Evolutionary conservation across 176 grass and related monocot species (phyloP).

Genomic region (Musa beccarii): DNA sequence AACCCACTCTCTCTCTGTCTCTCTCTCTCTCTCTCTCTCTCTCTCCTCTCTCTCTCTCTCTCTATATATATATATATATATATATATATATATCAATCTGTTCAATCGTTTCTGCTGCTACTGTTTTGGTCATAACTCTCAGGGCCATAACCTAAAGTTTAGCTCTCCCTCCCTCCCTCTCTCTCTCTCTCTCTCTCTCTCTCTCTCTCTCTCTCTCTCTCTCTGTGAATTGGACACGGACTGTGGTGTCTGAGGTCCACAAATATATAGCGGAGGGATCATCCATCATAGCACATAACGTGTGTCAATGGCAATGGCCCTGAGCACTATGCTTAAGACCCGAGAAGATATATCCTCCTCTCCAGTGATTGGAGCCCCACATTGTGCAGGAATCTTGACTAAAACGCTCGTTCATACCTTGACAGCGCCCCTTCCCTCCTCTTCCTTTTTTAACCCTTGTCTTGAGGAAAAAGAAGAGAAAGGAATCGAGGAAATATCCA

Average conservation of each 20-base stretch:
- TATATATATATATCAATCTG: no score
- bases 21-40: neutral
- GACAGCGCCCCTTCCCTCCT: neutral
- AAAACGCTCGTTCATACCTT: constrained; percentile 22
- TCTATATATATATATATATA: no score
- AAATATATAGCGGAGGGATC: constrained; percentile 17
- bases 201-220: neutral
- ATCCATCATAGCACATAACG: constrained; percentile 40
- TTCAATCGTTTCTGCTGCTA: no score
- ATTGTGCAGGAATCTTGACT: constrained; percentile 64
- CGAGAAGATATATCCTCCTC: neutral
- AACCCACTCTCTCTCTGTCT: neutral
- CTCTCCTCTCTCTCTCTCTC: neutral
- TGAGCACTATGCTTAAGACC: constrained; percentile 20
- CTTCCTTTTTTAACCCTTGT: neutral
- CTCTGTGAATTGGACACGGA: neutral
- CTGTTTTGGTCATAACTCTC: no score
- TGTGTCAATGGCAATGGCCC: constrained; percentile 29
- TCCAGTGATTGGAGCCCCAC: constrained; percentile 16
- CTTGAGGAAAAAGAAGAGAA: neutral
- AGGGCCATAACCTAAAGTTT: no score
- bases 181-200: neutral
- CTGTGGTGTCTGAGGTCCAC: constrained; percentile 8
- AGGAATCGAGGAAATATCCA: no score
- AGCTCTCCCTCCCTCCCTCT: no score